Evolutionary conservation across 192 early-diverging fungal species (phyloP).

Genomic region (Backusella australiensis): DNA sequence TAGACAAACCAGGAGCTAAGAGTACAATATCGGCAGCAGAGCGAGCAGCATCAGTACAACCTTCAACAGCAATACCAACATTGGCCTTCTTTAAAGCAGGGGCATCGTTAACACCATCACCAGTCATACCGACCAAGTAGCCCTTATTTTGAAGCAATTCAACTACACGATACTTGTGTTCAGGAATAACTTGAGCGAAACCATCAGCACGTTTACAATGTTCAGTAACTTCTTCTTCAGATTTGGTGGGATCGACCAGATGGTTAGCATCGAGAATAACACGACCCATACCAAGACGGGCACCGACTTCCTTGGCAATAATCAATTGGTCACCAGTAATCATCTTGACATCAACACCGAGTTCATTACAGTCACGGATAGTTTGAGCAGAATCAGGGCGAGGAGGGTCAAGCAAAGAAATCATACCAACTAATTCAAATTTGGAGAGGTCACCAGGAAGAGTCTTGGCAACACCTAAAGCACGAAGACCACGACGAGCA

Average conservation of each 20-base stretch:
- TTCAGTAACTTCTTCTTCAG: constrained; percentile 71
- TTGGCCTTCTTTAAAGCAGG: constrained; percentile 96
- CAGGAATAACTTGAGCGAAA: constrained; percentile 93
- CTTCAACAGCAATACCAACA: constrained; percentile 91
- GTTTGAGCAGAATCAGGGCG: constrained; percentile 83
- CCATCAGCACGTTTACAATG: constrained; percentile 82
- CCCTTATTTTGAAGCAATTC: constrained; percentile 84
- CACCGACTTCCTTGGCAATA: constrained; percentile 86
- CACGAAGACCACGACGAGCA: constrained; percentile 81
- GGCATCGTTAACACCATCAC: constrained; percentile 95
- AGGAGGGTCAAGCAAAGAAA: constrained; percentile 85
- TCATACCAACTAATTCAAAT: constrained; percentile 84
- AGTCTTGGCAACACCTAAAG: constrained; percentile 65
- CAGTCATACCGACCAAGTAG: constrained; percentile 86
- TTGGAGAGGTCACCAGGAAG: constrained; percentile 57
- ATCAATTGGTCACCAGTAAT: constrained; percentile 92
- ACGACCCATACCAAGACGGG: constrained; percentile 82
- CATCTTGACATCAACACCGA: constrained; percentile 92
- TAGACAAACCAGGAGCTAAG: constrained; percentile 79
- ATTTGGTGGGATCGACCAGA: constrained; percentile 59
- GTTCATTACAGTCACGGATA: constrained; percentile 72
- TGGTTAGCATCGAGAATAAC: constrained; percentile 82
- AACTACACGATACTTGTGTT: constrained; percentile 93
- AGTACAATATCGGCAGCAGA: constrained; percentile 93
- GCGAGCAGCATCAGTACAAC: constrained; percentile 89